Base-by-base conservation (phyloP, 345 rosid genomes). In the Microcos paniculata region DNA sequence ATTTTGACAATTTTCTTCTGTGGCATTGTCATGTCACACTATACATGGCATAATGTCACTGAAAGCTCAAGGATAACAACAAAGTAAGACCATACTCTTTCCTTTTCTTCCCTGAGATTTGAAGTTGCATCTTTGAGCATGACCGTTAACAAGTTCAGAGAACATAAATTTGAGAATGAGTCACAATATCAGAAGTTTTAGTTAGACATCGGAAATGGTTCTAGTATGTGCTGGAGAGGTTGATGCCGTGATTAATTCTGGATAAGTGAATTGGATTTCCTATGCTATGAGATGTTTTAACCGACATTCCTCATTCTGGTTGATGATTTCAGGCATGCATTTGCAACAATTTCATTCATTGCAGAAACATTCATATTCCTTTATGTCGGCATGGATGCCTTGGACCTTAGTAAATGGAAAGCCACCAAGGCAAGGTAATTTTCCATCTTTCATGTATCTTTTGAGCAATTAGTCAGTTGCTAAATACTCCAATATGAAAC, bases 1-100 rank as follows among this genome's bases (percentile, higher is more conserved):
- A 88, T 88, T 76, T 80, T 90, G 79, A 88, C 95, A 43, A 72
- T 90, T 70, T 90, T 90, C 86, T 89, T 89, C 83, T 84, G 90
- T 46, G 94, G 94, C 58, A 86, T 90, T 59, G 81, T 88, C 61
- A 87, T 88, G 91, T 90, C 92, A 4, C 94, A 90, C 78, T 88
- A 89, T 72, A 87, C 95, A 15, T 90, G 95, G 95, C 95, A 90
- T 76, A 90, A 88, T 1, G 85, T 90, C 62, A 88, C 95, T 19
- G 89, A 90, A 77, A 82, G 90, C 80, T 90, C 95, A 45, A 74
- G 90, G 71, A 70, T 85, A 83, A 90, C 95, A 73, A 87, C 95
- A 79, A 89, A 87, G 95, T 89, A 75, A 82, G 87, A 46, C 31
- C 63, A 28, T 19, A 26, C 1, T 30, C 56, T 57, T 70, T 71